Base-by-base conservation (phyloP, 1,139 yeast genomes). In the Yamadazyma blattariae region DNA sequence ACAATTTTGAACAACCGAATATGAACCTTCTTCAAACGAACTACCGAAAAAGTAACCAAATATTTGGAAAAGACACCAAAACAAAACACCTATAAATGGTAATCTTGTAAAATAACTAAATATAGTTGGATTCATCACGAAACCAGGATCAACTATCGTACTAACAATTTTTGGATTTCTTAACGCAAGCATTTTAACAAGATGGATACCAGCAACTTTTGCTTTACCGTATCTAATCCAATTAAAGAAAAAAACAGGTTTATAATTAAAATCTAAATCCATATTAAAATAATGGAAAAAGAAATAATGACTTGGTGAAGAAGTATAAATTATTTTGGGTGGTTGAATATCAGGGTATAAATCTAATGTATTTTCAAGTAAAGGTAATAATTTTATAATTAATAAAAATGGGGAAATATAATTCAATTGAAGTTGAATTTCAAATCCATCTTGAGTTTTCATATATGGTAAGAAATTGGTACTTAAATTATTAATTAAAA, bases 171-270 rank as follows among this genome's bases (percentile, higher is more conserved):
- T 68, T 0, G 95, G 95, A 53, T 84, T 73, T 41, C 81, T 70
- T 32, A 76, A 64, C 0, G 92, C 77, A 26, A 88, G 56, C 59
- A 80, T 71, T 47, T 79, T 79, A 50, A 82, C 74, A 45, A 80
- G 74, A 48, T 87, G 96, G 30, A 88, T 85, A 1, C 86, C 85
- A 0, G 89, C 86, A 1, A 86, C 77, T 54, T 88, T 88, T 10
- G 95, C 85, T 59, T 80, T 64, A 0, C 88, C 90, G 49, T 85
- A 89, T 29, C 96, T 66, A 38, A 86, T 63, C 84, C 92, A 82
- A 1, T 92, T 80, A 59, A 83, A 86, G 1, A 85, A 30, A 24
- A 81, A 65, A 47, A 80, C 74, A 3, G 96, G 96, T 28, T 52
- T 55, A 50, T 70, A 71, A 45, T 82, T 67, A 57, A 80, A 81